A percentile compares a stretch with the other conserved stretches of the same genome.
phyloP scores from a whole-genome alignment of 805 yeast species.

The Wickerhamomyces bovis region DNA sequence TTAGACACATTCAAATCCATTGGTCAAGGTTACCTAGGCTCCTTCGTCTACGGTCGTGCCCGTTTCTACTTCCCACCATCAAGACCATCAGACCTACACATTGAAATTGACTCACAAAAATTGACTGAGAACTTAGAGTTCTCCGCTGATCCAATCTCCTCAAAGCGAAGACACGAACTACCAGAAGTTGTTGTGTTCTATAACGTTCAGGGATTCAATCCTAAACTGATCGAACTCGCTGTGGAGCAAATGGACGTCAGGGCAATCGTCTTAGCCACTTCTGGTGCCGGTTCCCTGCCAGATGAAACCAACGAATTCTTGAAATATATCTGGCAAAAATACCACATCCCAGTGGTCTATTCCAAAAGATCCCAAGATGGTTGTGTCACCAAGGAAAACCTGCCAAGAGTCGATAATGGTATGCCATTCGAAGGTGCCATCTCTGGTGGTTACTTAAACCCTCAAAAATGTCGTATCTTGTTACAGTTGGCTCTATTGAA shows the following conservation, averaged over 20 bases:
- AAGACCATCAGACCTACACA: slow-evolving; percentile 40
- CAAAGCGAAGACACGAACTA: slow-evolving; percentile 23
- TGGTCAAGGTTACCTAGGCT: slow-evolving; percentile 68
- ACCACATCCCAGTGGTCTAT: slow-evolving; percentile 49
- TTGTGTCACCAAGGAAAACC: slow-evolving; percentile 45
- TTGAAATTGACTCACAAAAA: slow-evolving; percentile 30
- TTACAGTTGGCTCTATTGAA: slow-evolving; percentile 47
- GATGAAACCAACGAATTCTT: slow-evolving; percentile 41
- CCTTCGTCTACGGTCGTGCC: slow-evolving; percentile 59
- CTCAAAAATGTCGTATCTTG: slow-evolving; percentile 56
- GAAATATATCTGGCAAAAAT: slow-evolving; percentile 31
- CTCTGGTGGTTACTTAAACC: slow-evolving; percentile 61
- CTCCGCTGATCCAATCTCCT: slow-evolving; percentile 18
- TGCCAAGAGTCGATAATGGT: slow-evolving; percentile 25
- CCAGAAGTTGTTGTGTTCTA: slow-evolving; percentile 50
- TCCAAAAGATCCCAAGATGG: slow-evolving; percentile 69
- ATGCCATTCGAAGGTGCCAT: slow-evolving; percentile 35
- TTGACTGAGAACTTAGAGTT: slow-evolving; percentile 17
- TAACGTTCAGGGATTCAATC: slow-evolving; percentile 55
- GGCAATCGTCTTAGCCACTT: slow-evolving; percentile 61
- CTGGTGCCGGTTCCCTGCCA: slow-evolving; percentile 67
- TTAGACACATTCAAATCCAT: slow-evolving; percentile 62
- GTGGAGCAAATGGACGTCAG: slow-evolving; percentile 38
- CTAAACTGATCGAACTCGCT: slow-evolving; percentile 40
- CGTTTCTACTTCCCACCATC: slow-evolving; percentile 61